These are phyloP conservation scores for Sophora flavescens DNA, from an alignment of 306 rosid species.

Conservation along the genomic window DNA sequence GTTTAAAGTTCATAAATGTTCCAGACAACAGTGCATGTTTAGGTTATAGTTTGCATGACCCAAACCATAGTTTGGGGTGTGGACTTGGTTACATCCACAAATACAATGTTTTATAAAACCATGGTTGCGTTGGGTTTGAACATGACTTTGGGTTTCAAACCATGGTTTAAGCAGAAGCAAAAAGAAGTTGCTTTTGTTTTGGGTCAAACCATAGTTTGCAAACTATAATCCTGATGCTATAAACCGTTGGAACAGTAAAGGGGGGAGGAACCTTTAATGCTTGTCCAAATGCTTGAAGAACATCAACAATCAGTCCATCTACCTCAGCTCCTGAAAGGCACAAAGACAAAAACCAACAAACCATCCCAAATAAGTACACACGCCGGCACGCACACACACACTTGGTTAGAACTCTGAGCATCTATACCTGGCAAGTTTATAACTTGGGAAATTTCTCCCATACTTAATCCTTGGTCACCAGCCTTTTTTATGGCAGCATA, in stretches of 20 bases:
- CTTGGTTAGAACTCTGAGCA: slow-evolving; percentile 32
- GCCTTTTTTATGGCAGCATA: slow-evolving; percentile 80
- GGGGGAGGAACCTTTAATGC: slow-evolving; percentile 72
- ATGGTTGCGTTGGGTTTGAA: slow-evolving; percentile 16
- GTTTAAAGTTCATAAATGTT: slow-evolving; percentile 27
- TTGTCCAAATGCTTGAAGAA: slow-evolving; percentile 77
- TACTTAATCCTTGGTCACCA: slow-evolving; percentile 94
- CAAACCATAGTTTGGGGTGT: neutral
- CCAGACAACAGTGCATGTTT: slow-evolving; percentile 13
- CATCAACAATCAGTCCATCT: slow-evolving; percentile 67
- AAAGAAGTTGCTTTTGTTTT: neutral
- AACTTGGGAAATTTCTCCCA: slow-evolving; percentile 69
- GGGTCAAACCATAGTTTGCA: slow-evolving; percentile 12
- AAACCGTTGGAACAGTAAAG: slow-evolving; percentile 12
- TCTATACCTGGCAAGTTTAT: slow-evolving; percentile 73
- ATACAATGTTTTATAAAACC: neutral
- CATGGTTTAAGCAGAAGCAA: neutral
- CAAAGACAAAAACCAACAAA: slow-evolving; percentile 41
- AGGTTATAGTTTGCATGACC: neutral
- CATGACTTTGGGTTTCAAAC: slow-evolving; percentile 31
- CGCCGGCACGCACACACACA: neutral
- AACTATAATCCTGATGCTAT: slow-evolving; percentile 16
- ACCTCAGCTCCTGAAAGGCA: slow-evolving; percentile 67
- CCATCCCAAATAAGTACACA: slow-evolving; percentile 7
- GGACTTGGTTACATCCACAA: slow-evolving; percentile 9